Base-by-base conservation (phyloP, 176 grass and related monocot species). In the Avena atlantica region DNA sequence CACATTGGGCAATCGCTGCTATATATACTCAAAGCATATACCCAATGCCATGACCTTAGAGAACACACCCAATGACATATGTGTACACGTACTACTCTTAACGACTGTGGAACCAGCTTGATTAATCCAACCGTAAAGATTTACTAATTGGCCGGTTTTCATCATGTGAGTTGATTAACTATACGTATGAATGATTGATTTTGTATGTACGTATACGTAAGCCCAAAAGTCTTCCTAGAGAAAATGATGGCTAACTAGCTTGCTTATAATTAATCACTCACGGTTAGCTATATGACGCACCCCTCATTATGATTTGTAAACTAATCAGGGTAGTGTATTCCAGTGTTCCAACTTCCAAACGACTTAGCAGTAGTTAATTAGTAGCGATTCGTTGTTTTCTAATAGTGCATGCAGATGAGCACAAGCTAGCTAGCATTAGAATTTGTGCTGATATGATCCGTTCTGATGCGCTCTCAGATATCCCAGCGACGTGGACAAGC, bases 401-500 rank as follows among this genome's bases (percentile, higher is more conserved):
- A 63, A 47, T 74, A 73, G 9, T 19, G n/a, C 8, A 74, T 58
- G 13, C 21, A 47, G 15, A 27, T 61, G 3, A 23, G 25, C 48
- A 31, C 75, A 65, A 64, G 19, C 15, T 74, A 77, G 37, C 37
- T 42, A 42, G 40, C 8, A 44, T 67, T 24, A 57, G 53, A 57
- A 57, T 57, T 63, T 63, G 62, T 78, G 81, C 82, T 87, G 23
- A 78, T 24, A 36, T 51, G 25, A 11, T 31, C 5, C 69, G n/a
- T 73, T 53, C 42, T 53, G 71, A 24, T 89, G 17, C 5, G 0
- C 19, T 8, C 91, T 8, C 91, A 98, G 95, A 91, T 98, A 98
- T 81, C 95, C 95, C 52, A 98, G 93, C 78, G 95, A 98, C 86
- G 89, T 95, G 61, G 95, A 98, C 83, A 98, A 98, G 87, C 95